These are phyloP conservation scores for Discostella pseudostelligera DNA, from an alignment of 108 stramenopile genomes.

Conservation along the genomic window DNA sequence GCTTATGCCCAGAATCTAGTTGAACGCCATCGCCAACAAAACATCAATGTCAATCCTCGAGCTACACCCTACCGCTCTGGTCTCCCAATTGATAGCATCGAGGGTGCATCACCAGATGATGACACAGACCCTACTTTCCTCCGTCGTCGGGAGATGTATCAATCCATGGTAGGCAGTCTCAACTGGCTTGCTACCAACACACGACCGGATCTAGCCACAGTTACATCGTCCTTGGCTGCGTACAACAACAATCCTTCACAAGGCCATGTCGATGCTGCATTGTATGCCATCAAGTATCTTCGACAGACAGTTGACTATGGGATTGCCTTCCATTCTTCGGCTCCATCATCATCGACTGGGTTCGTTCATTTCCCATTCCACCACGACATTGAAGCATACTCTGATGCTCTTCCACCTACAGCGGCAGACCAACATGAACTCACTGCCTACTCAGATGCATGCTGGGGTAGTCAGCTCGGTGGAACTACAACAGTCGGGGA, in stretches of 20 bases:
- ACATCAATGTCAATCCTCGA: background rate
- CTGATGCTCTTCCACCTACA: slow-evolving; percentile 18
- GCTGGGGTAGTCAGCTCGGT: slow-evolving; percentile 19
- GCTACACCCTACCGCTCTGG: slow-evolving; percentile 1
- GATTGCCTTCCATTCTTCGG: too few species aligned
- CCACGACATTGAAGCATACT: too few species aligned
- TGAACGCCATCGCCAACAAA: background rate
- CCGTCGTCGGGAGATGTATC: background rate
- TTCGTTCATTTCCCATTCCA: too few species aligned
- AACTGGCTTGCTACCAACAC: slow-evolving; percentile 13
- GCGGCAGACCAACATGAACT: background rate
- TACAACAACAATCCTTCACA: background rate
- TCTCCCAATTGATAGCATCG: slow-evolving; percentile 8
- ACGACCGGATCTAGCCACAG: slow-evolving; percentile 11
- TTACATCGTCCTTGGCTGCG: slow-evolving; percentile 6
- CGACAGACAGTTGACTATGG: slow-evolving; percentile 24
- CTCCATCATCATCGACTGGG: too few species aligned
- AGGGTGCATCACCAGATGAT: background rate
- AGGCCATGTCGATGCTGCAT: slow-evolving; percentile 10
- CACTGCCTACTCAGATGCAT: slow-evolving; percentile 14
- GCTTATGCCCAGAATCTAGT: slow-evolving; percentile 14
- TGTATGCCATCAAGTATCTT: slow-evolving; percentile 18
- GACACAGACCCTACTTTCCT: background rate
- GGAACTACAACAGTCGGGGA: slow-evolving; percentile 1
- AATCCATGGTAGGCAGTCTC: slow-evolving; percentile 8